Evolutionary conservation across 306 rosid species (phyloP), one percentile per base, ranked within the genome.

Genomic region (Prunus padus): DNA sequence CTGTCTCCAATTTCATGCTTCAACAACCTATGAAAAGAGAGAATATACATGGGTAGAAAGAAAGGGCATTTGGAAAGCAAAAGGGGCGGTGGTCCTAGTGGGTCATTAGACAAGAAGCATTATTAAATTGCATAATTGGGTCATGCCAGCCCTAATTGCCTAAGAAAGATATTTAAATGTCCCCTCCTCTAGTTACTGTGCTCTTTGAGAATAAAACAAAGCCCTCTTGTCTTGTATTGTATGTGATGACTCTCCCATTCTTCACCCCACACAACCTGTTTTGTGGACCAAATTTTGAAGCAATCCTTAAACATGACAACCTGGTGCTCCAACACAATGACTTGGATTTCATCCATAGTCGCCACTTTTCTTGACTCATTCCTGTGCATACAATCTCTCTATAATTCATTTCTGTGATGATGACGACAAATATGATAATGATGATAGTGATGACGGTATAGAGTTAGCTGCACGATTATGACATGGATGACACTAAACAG

Each of bases 101-200:
- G 88, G 84, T 57, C 79, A 83, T 80, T 76, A 77, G 81, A 72
- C 85, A 78, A 83, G 80, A 71, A 77, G 75, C 83, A 80, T 84
- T 74, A 79, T 85, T 76, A 66, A 80, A 73, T 67, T 77, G 80
- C 67, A 88, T 60, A 62, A 62, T 76, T 80, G 78, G 82, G 47
- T 74, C 84, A 67, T 75, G 82, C 85, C 83, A 72, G 81, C 80
- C 56, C 75, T 72, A 71, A 67, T 68, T 77, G 80, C 77, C 86
- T 62, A 51, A 67, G 63, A n/a, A n/a, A n/a, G 70, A 62, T 61
- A 65, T 42, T 74, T 89, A 79, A 82, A 81, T 81, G 84, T 76
- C 72, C 65, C 54, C 68, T 71, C 65, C 51, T 63, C 68, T 71
- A 37, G 54, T 67, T 11, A 44, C 49, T 46, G 25, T 45, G 8